Percentiles rank a stretch among this genome's conserved stretches.
Conservation (phyloP, 805 yeast genomes). For the Candida dendrica region DNA sequence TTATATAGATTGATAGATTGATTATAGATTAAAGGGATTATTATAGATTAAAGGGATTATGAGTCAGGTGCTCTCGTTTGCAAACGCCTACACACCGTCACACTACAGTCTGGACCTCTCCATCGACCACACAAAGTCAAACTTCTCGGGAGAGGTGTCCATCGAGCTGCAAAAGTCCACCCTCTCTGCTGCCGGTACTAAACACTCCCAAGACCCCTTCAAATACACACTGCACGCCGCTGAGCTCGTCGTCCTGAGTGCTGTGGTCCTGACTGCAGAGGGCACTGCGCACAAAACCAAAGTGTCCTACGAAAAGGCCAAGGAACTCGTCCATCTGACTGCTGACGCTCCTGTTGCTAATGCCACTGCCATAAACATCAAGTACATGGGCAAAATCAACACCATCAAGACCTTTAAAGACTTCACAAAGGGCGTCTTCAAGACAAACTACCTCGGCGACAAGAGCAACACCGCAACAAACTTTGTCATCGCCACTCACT, state of each 20-base stretch:
- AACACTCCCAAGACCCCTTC: conserved; percentile 13
- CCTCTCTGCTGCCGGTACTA: background rate
- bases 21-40: too few relatives aligned
- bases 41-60: too few relatives aligned
- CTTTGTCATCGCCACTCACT: conserved; percentile 59
- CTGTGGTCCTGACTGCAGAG: conserved; percentile 1
- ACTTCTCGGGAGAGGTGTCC: conserved; percentile 35
- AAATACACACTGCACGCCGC: conserved; percentile 26
- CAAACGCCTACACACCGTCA: conserved; percentile 21
- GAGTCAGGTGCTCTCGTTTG: conserved; percentile 11
- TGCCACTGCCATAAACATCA: conserved; percentile 19
- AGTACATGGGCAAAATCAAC: conserved; percentile 45
- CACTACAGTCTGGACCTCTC: conserved; percentile 31
- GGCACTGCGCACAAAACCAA: conserved; percentile 23
- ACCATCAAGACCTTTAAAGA: conserved; percentile 47
- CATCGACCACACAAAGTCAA: conserved; percentile 37
- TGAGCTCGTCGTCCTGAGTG: conserved; percentile 23
- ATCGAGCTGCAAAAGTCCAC: conserved; percentile 22
- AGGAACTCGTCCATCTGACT: conserved; percentile 27
- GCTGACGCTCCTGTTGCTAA: conserved; percentile 19
- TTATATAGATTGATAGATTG: too few relatives aligned
- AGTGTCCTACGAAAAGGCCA: conserved; percentile 31
- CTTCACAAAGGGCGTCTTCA: conserved; percentile 57
- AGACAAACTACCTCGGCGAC: conserved; percentile 53
- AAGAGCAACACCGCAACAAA: conserved; percentile 42